Evolutionary conservation across 2,329 filamentous ascomycete genomes (phyloP).

Genomic region (Aspergillus fructus): DNA sequence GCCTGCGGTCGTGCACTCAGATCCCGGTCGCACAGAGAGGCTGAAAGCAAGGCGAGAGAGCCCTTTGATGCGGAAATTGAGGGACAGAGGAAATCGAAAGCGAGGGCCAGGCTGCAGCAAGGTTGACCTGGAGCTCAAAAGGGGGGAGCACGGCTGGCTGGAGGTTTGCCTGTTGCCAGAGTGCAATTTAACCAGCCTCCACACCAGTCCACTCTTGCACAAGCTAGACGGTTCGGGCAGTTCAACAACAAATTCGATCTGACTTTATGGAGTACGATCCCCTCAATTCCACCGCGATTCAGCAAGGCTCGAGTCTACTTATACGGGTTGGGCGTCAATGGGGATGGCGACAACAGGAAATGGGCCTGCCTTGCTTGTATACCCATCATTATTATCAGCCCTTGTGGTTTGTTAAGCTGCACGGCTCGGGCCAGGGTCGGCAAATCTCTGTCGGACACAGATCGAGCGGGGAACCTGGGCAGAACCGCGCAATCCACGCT

Average conservation of each 20-base stretch:
- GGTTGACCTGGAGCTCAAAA: constrained; percentile 1
- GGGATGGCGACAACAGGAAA: not conserved
- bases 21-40: not conserved
- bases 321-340: not conserved
- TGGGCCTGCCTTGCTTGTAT: not conserved
- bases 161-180: constrained; percentile 8
- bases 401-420: not conserved
- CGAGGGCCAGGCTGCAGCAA: not conserved
- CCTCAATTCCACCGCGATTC: not conserved
- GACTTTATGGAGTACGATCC: not conserved
- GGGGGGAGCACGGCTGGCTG: constrained; percentile 3
- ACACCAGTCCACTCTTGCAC: not conserved
- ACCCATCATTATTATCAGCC: not conserved
- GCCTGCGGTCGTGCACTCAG: not conserved
- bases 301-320: not conserved
- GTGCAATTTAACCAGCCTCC: constrained; percentile 11
- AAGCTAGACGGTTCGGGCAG: constrained; percentile 1
- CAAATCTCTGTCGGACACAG: not conserved
- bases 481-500: too few relatives aligned
- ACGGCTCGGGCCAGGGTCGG: not conserved
- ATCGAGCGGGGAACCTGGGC: not conserved
- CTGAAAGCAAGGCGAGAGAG: constrained; percentile 1
- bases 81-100: not conserved
- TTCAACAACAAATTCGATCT: constrained; percentile 1
- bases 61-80: not conserved